These are phyloP conservation scores for Ilyonectria robusta DNA, from an alignment of 2,329 filamentous ascomycete species.

Conservation along the genomic window DNA sequence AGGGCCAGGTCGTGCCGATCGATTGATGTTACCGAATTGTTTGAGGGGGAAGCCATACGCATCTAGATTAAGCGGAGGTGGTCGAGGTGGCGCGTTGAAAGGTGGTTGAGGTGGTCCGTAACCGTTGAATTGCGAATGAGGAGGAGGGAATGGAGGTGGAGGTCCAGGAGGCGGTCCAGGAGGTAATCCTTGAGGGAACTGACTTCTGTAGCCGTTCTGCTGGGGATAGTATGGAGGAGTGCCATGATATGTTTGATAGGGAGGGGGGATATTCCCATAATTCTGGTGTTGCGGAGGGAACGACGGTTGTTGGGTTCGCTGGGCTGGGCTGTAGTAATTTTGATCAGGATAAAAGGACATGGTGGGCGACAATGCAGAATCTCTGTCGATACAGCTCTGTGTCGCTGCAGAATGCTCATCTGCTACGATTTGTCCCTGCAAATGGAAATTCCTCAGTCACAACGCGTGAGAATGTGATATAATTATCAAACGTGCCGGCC, in stretches of 20 bases:
- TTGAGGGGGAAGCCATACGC: constrained; percentile 62
- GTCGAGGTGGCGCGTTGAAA: neutral
- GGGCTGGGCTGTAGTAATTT: constrained; percentile 54
- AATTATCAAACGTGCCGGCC: neutral
- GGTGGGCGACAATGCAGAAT: constrained; percentile 11
- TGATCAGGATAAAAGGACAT: constrained; percentile 61
- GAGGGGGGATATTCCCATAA: neutral
- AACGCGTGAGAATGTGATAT: neutral
- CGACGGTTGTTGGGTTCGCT: neutral
- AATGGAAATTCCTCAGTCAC: neutral
- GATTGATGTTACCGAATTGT: constrained; percentile 44
- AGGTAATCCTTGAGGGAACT: neutral
- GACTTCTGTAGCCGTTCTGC: neutral
- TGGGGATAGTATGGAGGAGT: neutral
- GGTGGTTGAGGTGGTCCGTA: neutral
- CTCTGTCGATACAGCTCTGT: neutral
- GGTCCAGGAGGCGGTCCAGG: neutral
- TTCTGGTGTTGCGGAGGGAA: neutral
- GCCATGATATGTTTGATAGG: neutral
- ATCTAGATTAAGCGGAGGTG: constrained; percentile 60
- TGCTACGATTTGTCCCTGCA: neutral
- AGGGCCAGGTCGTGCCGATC: constrained; percentile 50
- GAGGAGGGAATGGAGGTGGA: neutral
- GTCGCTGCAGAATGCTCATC: neutral
- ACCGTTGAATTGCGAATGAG: neutral